phyloP scores from a whole-genome alignment of 1,284 basidiomycete genomes.

The Trametes hirsuta region DNA sequence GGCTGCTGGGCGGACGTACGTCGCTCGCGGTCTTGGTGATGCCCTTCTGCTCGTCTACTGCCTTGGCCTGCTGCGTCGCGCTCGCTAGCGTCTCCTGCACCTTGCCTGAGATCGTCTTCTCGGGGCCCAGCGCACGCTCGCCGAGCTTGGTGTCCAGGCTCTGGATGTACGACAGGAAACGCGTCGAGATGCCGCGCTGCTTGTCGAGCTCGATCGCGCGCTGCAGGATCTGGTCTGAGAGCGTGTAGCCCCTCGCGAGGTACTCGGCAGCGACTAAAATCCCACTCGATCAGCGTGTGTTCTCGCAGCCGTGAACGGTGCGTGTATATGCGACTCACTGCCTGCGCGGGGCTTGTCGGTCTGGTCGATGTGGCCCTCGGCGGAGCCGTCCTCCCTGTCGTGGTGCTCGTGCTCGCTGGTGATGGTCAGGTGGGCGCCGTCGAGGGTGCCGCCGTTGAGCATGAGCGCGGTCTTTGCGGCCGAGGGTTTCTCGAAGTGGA shows the following conservation, averaged over 20 bases:
- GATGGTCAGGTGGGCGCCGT: constrained; percentile 62
- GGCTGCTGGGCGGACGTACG: constrained; percentile 42
- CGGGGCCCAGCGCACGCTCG: constrained; percentile 63
- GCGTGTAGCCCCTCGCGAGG: constrained; percentile 82
- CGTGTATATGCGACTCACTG: constrained; percentile 44
- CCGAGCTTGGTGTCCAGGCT: constrained; percentile 69
- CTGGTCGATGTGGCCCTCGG: constrained; percentile 60
- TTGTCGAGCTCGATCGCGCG: constrained; percentile 88
- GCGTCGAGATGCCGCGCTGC: constrained; percentile 85
- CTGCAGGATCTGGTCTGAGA: constrained; percentile 80
- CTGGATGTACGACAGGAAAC: constrained; percentile 81
- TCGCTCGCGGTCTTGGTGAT: constrained; percentile 69
- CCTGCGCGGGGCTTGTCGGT: constrained; percentile 83
- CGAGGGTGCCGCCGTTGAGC: constrained; percentile 76
- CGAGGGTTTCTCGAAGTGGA: constrained; percentile 76
- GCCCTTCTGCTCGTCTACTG: constrained; percentile 83
- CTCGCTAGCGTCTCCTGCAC: constrained; percentile 63
- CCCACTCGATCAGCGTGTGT: constrained; percentile 31
- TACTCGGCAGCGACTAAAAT: constrained; percentile 82
- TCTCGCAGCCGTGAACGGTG: neutral
- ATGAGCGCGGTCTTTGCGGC: constrained; percentile 83
- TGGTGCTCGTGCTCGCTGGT: constrained; percentile 64
- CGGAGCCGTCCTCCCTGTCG: constrained; percentile 45
- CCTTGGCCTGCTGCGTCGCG: constrained; percentile 67
- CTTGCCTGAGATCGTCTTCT: constrained; percentile 76